Conservation (phyloP, 495 filamentous ascomycete genomes). For the Penicillium tannophilum region DNA sequence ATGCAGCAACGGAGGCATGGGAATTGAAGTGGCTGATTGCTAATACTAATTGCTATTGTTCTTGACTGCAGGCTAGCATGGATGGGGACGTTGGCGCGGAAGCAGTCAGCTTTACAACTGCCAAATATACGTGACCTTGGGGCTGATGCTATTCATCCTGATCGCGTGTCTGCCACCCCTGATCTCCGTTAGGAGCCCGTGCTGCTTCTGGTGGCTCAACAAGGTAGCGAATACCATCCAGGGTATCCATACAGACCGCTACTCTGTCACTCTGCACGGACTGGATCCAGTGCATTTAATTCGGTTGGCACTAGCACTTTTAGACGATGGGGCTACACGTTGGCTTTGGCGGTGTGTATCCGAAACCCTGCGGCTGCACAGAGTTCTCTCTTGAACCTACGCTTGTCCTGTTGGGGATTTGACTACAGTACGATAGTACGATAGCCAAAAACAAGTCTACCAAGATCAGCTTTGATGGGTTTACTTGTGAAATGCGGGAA, state of each 20-base stretch:
- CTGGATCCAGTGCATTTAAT: background rate
- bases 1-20: background rate
- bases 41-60: background rate
- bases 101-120: background rate
- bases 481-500: too few relatives aligned
- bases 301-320: background rate
- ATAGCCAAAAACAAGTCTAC: background rate
- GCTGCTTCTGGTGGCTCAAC: background rate
- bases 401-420: background rate
- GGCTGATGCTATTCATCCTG: background rate
- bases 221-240: background rate
- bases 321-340: background rate
- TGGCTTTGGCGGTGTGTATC: background rate
- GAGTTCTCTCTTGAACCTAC: background rate
- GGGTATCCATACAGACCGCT: conserved; percentile 1
- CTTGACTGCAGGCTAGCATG: background rate
- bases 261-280: background rate
- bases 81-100: background rate
- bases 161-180: too few relatives aligned
- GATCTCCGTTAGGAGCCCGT: background rate
- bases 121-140: background rate
- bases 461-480: background rate
- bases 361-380: background rate
- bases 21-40: background rate
- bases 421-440: background rate